Conservation (phyloP, 1,284 basidiomycete genomes). For the Cryptococcus hybrid region DNA sequence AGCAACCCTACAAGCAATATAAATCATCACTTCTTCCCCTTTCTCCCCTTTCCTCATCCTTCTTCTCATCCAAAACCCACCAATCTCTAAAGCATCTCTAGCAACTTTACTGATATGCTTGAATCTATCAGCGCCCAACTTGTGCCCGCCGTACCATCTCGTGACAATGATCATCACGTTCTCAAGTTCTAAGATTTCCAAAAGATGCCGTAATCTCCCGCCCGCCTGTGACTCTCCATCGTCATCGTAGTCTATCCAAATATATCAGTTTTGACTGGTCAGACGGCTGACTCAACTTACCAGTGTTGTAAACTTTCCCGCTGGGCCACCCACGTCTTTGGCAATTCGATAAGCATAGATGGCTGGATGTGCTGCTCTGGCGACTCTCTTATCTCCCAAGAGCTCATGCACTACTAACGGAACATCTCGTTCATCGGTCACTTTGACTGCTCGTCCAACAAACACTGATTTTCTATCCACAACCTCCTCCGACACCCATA, state of each 20-base stretch:
- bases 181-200: conserved; percentile 69
- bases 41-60: conserved; percentile 19
- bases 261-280: not conserved
- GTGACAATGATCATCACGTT: conserved; percentile 77
- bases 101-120: conserved; percentile 91
- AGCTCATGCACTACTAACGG: conserved; percentile 69
- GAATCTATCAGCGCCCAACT: conserved; percentile 82
- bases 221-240: conserved; percentile 91
- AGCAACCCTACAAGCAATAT: not conserved
- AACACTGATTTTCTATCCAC: conserved; percentile 78
- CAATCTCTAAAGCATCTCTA: conserved; percentile 74
- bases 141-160: conserved; percentile 57
- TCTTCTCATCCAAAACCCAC: conserved; percentile 51
- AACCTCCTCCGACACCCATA: conserved; percentile 72
- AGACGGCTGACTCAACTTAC: conserved; percentile 22
- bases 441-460: conserved; percentile 74
- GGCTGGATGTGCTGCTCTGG: conserved; percentile 76
- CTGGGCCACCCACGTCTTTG: conserved; percentile 38
- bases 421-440: conserved; percentile 74
- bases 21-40: conserved; percentile 10
- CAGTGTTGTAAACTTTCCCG: conserved; percentile 34
- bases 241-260: conserved; percentile 76
- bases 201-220: conserved; percentile 75
- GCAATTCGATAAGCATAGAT: conserved; percentile 69
- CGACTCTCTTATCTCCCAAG: conserved; percentile 60